phyloP scores from a whole-genome alignment of 768 basidiomycete species.

The Macrolepiota fuliginosa region DNA sequence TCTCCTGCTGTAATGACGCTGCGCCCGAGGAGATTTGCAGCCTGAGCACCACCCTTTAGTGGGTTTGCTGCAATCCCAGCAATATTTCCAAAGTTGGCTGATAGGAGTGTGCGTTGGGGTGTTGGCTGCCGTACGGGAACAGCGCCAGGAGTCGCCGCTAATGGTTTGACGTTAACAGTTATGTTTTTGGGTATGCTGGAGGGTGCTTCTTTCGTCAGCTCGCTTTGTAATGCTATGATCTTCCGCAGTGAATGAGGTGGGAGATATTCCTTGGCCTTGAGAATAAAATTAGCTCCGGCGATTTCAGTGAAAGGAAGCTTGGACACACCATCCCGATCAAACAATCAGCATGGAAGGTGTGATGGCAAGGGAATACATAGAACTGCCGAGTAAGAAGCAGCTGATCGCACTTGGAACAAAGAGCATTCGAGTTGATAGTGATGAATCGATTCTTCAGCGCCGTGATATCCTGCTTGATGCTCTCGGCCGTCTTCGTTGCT shows the following conservation, averaged over 20 bases:
- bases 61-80: slow-evolving; percentile 33
- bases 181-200: slow-evolving; percentile 16
- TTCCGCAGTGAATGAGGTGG: slow-evolving; percentile 79
- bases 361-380: slow-evolving; percentile 98
- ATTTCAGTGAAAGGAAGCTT: background rate
- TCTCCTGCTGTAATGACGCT: slow-evolving; percentile 89
- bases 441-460: slow-evolving; percentile 87
- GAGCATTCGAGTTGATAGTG: slow-evolving; percentile 84
- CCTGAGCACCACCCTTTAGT: slow-evolving; percentile 61
- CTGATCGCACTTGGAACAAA: slow-evolving; percentile 78
- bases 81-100: slow-evolving; percentile 64
- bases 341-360: slow-evolving; percentile 97
- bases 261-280: slow-evolving; percentile 88
- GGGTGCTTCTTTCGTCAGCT: slow-evolving; percentile 61
- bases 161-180: slow-evolving; percentile 31
- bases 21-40: slow-evolving; percentile 67
- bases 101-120: slow-evolving; percentile 65
- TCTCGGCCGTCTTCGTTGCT: slow-evolving; percentile 86
- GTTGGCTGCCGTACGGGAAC: slow-evolving; percentile 40
- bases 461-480: slow-evolving; percentile 89
- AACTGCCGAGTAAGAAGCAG: slow-evolving; percentile 86
- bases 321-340: slow-evolving; percentile 84
- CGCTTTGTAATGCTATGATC: slow-evolving; percentile 82
- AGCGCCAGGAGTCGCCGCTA: slow-evolving; percentile 23
- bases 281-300: slow-evolving; percentile 12